phyloP scores from a whole-genome alignment of 23 red algal genomes.

The Gracilaria gracilis region DNA sequence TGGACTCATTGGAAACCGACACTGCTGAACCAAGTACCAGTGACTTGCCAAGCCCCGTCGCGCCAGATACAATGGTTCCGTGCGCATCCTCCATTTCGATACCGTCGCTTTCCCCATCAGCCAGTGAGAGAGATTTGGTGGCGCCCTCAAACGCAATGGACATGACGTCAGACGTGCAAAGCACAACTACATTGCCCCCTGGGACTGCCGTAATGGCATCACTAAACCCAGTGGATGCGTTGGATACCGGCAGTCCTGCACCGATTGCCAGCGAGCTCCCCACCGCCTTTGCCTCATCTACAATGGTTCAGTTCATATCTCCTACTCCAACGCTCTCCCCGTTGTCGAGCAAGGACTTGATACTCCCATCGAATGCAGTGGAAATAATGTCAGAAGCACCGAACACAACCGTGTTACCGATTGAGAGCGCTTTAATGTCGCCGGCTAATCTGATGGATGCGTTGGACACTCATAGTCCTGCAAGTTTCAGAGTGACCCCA shows the following conservation, averaged over 20 bases:
- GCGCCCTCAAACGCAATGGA: not conserved
- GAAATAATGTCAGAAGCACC: not conserved
- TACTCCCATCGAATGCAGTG: not conserved
- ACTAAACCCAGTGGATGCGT: not conserved
- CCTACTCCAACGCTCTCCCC: not conserved
- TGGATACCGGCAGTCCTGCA: not conserved
- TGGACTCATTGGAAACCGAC: not conserved
- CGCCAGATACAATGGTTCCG: no score
- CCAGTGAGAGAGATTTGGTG: not conserved
- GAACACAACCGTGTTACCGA: not conserved
- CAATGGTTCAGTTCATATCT: conserved; percentile 9
- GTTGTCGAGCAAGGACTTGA: not conserved
- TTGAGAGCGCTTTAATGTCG: not conserved
- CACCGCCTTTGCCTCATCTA: conserved; percentile 30
- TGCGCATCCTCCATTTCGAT: no score
- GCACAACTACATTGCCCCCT: not conserved
- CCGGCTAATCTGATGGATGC: not conserved
- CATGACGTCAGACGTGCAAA: not conserved
- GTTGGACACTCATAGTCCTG: not conserved
- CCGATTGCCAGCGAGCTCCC: not conserved
- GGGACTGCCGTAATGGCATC: not conserved
- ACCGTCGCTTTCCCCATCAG: not conserved
- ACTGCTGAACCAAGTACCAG: not conserved
- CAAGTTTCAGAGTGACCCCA: not conserved
- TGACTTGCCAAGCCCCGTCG: not conserved